phyloP scores from a whole-genome alignment of 345 rosid species.

The Ceriops decandra region DNA sequence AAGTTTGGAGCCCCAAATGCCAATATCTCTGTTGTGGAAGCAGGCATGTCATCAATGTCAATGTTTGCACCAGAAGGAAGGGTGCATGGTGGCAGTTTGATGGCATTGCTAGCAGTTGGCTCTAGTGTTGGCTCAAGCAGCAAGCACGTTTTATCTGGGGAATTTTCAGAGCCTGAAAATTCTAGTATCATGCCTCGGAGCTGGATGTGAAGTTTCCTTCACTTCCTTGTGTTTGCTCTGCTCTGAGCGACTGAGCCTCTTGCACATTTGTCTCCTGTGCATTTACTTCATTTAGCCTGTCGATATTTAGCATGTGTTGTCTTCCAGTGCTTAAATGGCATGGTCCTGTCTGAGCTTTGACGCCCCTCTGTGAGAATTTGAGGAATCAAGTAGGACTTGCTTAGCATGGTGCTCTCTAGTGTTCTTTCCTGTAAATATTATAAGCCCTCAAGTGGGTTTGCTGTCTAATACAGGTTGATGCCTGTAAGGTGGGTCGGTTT shows the following conservation, averaged over 20 bases:
- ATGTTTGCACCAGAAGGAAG: conserved; percentile 74
- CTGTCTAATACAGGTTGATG: conserved; percentile 29
- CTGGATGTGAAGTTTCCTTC: conserved; percentile 44
- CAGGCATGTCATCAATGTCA: conserved; percentile 24
- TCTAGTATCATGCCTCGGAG: conserved; percentile 29
- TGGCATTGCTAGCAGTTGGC: conserved; percentile 62
- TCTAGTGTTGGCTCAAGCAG: conserved; percentile 36
- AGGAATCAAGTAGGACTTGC: conserved; percentile 25
- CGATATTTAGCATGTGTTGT: conserved; percentile 19
- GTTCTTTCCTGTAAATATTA: conserved; percentile 42
- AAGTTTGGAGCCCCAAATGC: conserved; percentile 29
- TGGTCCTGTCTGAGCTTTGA: conserved; percentile 2
- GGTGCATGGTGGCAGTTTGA: conserved; percentile 92
- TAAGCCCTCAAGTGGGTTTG: conserved; percentile 19
- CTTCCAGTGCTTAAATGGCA: conserved; percentile 19
- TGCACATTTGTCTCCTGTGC: conserved; percentile 8
- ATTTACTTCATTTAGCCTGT: conserved; percentile 16
- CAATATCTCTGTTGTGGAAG: conserved; percentile 22
- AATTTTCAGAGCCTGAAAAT: conserved; percentile 26
- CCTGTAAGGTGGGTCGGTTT: conserved; percentile 29
- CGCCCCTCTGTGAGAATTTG: conserved; percentile 10
- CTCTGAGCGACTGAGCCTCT: conserved; percentile 8
- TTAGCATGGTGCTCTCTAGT: conserved; percentile 24
- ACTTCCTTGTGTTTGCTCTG: conserved; percentile 14
- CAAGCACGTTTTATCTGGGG: conserved; percentile 15